Percentiles rank a stretch among this genome's conserved stretches.
Conservation (phyloP, 2,329 filamentous ascomycete species). For the Pseudocercospora macadamiae region DNA sequence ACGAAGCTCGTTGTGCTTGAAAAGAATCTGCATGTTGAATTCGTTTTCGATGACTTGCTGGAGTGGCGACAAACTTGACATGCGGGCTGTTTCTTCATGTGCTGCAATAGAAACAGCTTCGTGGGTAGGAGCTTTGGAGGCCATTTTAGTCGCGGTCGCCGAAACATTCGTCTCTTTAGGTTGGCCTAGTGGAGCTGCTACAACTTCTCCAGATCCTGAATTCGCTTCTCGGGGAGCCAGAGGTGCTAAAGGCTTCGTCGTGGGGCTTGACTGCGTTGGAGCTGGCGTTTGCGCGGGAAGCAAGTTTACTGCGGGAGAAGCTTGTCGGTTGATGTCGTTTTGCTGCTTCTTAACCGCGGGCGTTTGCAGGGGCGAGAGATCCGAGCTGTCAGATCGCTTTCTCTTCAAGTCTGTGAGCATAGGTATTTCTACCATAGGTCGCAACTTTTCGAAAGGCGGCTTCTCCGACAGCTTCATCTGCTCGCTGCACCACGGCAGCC, state of each 20-base stretch:
- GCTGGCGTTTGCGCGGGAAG: neutral
- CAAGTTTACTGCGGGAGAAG: constrained; percentile 13
- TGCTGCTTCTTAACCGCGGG: constrained; percentile 28
- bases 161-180: neutral
- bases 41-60: constrained; percentile 80
- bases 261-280: neutral
- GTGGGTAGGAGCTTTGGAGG: constrained; percentile 2
- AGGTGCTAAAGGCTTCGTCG: neutral
- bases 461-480: constrained; percentile 36
- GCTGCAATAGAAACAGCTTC: constrained; percentile 17
- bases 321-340: constrained; percentile 33
- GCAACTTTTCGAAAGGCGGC: constrained; percentile 44
- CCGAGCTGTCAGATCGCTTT: constrained; percentile 57
- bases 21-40: constrained; percentile 85
- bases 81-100: neutral
- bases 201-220: no score
- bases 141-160: neutral
- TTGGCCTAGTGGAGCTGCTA: neutral
- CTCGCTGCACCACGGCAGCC: constrained; percentile 52
- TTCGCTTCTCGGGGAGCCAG: neutral
- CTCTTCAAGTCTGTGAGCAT: constrained; percentile 60
- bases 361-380: constrained; percentile 31
- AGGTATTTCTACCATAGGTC: constrained; percentile 51
- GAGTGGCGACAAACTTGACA: constrained; percentile 51
- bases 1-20: constrained; percentile 93